Evolutionary conservation across 2,329 filamentous ascomycete genomes (phyloP), one percentile per base, ranked within the genome.

Genomic region (Plectosphaerella sp.): DNA sequence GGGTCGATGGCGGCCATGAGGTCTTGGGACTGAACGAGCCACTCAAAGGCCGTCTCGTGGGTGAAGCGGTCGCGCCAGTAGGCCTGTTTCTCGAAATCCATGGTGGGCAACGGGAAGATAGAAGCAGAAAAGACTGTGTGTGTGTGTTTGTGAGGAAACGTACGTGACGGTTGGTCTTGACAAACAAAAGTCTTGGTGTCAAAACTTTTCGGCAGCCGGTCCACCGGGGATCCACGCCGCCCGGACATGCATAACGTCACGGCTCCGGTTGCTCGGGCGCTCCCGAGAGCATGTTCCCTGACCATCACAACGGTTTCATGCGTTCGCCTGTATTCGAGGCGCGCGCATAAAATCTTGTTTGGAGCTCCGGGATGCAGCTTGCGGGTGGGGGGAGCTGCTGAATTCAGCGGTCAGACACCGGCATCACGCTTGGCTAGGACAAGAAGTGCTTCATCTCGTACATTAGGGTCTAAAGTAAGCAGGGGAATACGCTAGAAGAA

Each of bases 21-120:
- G 12, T 66, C 64, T 1, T 62, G 54, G 0, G 76, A 78, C 2
- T 71, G 54, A 14, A 69, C 55, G 15, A 79, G 68, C 76, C 76
- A 79, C 58, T 79, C 76, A 52, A 78, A 79, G 10, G 67, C 59
- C 6, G 62, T 66, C 58, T 79, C 76, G 14, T 64, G 64, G 15
- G 62, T 52, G 65, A 79, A 79, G 24, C 77, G 72, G 6, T 69
- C 54, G 50, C 67, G 72, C 76, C 76, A 79, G 60, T 79, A 79
- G 54, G 68, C 71, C 57, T 75, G 72, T 41, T 77, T 72, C 36
- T 78, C 75, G 52, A 75, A 79, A 50, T 77, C 70, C 48, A 49
- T 49, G 33, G 16, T 9, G 50, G 41, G 41, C 41, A 5, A 8
- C 41, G n/a, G 10, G 18, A 4, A 18, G 16, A n/a, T n/a, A 5